Percentiles rank a stretch among this genome's conserved stretches.
phyloP scores from a whole-genome alignment of 2,329 filamentous ascomycete species.

The Claviceps digitariae region DNA sequence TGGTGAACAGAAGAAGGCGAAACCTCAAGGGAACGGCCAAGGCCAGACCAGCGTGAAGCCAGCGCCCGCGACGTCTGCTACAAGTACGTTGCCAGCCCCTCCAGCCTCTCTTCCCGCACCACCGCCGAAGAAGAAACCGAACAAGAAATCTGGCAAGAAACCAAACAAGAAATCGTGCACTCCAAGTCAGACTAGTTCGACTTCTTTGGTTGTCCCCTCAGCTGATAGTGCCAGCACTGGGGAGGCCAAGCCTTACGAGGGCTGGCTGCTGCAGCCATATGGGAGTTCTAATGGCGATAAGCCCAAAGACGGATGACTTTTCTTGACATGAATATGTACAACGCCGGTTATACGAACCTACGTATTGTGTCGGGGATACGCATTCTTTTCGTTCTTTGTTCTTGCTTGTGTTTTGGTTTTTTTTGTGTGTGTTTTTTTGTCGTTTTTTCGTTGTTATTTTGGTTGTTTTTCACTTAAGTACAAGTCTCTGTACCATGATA shows the following conservation, averaged over 20 bases:
- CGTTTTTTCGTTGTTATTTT: neutral
- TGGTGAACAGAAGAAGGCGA: slow-evolving; percentile 4
- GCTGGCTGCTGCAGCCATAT: slow-evolving; percentile 25
- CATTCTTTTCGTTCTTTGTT: neutral
- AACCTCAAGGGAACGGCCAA: slow-evolving; percentile 8
- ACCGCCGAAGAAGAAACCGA: slow-evolving; percentile 20
- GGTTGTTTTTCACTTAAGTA: neutral
- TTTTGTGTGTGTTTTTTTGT: neutral
- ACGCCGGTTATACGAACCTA: neutral
- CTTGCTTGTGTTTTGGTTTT: neutral
- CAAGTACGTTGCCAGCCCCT: slow-evolving; percentile 24
- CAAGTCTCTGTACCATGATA: neutral
- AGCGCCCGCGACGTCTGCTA: slow-evolving; percentile 6
- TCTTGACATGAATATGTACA: slow-evolving; percentile 10
- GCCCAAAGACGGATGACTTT: slow-evolving; percentile 20
- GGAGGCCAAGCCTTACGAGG: slow-evolving; percentile 22
- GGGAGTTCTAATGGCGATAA: slow-evolving; percentile 19
- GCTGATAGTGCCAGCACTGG: slow-evolving; percentile 19
- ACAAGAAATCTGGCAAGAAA: neutral
- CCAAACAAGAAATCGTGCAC: neutral
- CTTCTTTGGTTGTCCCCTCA: slow-evolving; percentile 16
- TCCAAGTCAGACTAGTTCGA: slow-evolving; percentile 16
- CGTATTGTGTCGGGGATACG: neutral
- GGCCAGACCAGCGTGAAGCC: slow-evolving; percentile 3
- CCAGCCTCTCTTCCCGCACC: slow-evolving; percentile 24